phyloP scores from a whole-genome alignment of 352 stramenopile genomes.

The Pythium brassicae region DNA sequence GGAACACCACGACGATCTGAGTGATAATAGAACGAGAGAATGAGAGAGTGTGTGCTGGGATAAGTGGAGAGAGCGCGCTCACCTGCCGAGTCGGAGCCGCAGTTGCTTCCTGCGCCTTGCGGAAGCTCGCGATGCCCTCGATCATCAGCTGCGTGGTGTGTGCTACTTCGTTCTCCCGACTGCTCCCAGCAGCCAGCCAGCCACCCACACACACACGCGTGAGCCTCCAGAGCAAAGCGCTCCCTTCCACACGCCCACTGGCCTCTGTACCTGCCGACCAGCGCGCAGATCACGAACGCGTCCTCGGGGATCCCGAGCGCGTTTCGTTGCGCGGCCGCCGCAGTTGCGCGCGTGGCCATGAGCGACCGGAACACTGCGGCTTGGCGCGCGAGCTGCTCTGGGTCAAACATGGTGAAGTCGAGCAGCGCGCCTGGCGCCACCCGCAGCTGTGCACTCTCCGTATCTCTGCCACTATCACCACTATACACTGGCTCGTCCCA shows the following conservation, averaged over 20 bases:
- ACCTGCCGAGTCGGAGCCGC: conserved; percentile 1
- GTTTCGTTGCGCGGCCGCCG: conserved; percentile 10
- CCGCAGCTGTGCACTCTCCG: too few species aligned
- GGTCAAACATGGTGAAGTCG: conserved; percentile 19
- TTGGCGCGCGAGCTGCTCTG: conserved; percentile 8
- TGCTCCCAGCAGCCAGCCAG: conserved; percentile 13
- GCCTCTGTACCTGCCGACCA: conserved; percentile 54
- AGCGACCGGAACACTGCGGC: conserved; percentile 19
- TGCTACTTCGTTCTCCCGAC: conserved; percentile 56
- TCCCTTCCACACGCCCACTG: too few species aligned
- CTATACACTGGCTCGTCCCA: too few species aligned
- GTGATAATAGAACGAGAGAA: conserved; percentile 6
- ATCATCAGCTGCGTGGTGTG: conserved; percentile 36
- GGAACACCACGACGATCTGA: conserved; percentile 56
- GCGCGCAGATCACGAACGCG: conserved; percentile 51
- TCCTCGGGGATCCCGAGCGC: conserved; percentile 21
- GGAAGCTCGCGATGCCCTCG: conserved; percentile 27
- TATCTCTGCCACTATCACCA: too few species aligned
- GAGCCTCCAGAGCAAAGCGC: neutral
- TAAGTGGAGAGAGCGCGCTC: neutral
- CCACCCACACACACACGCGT: neutral
- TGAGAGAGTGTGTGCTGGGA: too few species aligned
- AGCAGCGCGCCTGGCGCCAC: conserved; percentile 21
- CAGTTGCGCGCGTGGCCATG: neutral
- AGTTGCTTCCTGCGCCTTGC: neutral